Percentiles rank a stretch among this genome's conserved stretches.
These are phyloP conservation scores for Alternaria triticimaculans DNA, from an alignment of 2,329 filamentous ascomycete species.

Conservation along the genomic window DNA sequence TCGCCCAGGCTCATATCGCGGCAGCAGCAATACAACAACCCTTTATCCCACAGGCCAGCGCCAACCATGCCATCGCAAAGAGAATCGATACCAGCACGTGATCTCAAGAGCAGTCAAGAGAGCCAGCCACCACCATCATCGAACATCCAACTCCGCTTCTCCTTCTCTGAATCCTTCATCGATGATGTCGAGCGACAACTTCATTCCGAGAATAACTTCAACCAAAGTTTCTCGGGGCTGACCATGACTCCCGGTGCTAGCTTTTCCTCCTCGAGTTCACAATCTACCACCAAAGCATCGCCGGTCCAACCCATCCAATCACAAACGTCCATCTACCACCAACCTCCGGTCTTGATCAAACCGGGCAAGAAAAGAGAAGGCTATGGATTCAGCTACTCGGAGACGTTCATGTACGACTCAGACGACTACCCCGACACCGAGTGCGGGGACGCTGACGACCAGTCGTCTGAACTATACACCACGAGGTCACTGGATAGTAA, in stretches of 20 bases:
- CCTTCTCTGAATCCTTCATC: constrained; percentile 10
- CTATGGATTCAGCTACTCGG: constrained; percentile 35
- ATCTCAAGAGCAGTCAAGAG: not conserved
- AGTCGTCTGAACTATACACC: not conserved
- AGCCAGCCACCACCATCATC: not conserved
- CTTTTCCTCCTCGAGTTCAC: not conserved
- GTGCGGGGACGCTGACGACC: constrained; percentile 6
- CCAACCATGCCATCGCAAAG: not conserved
- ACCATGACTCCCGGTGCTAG: not conserved
- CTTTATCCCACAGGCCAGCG: not conserved
- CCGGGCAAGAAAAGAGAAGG: constrained; percentile 28
- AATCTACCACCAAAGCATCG: not conserved
- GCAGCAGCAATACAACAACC: not conserved
- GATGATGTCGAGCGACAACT: not conserved
- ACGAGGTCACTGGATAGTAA: not conserved
- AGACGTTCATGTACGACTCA: constrained; percentile 28
- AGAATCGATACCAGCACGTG: not conserved
- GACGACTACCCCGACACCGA: constrained; percentile 33
- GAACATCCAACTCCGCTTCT: constrained; percentile 24
- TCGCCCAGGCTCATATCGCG: not conserved
- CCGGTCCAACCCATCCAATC: not conserved
- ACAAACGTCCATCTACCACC: not conserved
- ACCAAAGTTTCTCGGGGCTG: constrained; percentile 13
- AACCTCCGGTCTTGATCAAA: constrained; percentile 15
- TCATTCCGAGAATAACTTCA: not conserved